These are phyloP conservation scores for Cryptosporidium andersoni DNA, from an alignment of 169 alveolate species.

Conservation along the genomic window DNA sequence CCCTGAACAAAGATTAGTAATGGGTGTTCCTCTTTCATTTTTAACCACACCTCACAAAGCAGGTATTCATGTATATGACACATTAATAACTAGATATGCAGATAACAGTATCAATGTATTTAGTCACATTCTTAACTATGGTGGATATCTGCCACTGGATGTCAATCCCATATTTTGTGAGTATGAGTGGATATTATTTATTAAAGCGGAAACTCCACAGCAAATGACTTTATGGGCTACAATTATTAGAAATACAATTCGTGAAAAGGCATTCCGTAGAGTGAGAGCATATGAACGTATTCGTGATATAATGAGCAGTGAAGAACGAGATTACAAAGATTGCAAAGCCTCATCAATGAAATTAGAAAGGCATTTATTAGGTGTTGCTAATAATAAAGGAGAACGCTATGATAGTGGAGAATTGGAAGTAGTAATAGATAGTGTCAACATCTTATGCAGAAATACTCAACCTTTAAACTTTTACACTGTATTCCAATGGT, in stretches of 20 bases:
- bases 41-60: conserved; percentile 69
- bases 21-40: conserved; percentile 71
- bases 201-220: conserved; percentile 67
- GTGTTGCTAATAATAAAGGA: background rate
- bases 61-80: conserved; percentile 69
- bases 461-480: conserved; percentile 31
- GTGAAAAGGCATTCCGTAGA: conserved; percentile 70
- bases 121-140: conserved; percentile 36
- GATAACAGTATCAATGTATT: conserved; percentile 50
- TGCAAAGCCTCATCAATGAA: conserved; percentile 47
- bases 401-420: conserved; percentile 70
- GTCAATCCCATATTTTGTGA: conserved; percentile 68
- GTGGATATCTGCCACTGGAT: conserved; percentile 55
- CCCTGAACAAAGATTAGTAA: conserved; percentile 63
- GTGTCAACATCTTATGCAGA: conserved; percentile 45
- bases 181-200: conserved; percentile 65
- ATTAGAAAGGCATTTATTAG: conserved; percentile 7
- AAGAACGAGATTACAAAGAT: conserved; percentile 49
- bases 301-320: conserved; percentile 59
- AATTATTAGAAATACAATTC: conserved; percentile 55
- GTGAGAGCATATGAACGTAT: conserved; percentile 68
- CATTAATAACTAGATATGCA: conserved; percentile 51
- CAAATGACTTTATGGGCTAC: conserved; percentile 71
- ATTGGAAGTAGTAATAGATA: conserved; percentile 52
- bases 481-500: conserved; percentile 68